Evolutionary conservation across 2,329 filamentous ascomycete genomes (phyloP), one percentile per base, ranked within the genome.

Genomic region (Keithomyces neogunnii): DNA sequence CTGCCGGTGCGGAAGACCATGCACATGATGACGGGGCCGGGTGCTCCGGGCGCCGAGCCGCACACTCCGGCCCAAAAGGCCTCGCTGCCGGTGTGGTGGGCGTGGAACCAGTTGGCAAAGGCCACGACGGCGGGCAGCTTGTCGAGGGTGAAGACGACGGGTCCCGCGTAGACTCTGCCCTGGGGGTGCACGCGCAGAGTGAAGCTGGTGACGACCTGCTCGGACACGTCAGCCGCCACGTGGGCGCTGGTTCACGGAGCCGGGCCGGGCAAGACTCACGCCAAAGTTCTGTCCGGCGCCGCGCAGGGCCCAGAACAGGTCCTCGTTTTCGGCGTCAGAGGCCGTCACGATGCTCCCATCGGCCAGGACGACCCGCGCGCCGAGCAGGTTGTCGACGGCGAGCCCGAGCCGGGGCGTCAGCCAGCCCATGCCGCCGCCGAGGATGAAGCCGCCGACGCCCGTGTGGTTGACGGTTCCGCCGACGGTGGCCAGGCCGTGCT

Each of bases 401-500:
- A 84, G 67, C 0, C 83, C 83, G 49, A 80, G 67, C 33, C 68
- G 66, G 1, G 77, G 75, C 30, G 71, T 75, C 13, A 85, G 65
- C 63, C 76, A 74, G 1, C 82, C 80, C 57, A 79, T 81, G 1
- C 81, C 81, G 29, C 80, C 81, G 1, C 78, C 78, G 1, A 83
- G 62, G 0, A 75, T 73, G 11, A 84, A 66, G 0, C 78, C 82
- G 2, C 78, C 81, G 5, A 85, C 76, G 5, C 82, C 81, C 1
- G 80, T 84, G 55, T 84, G 77, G 42, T 78, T 78, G 8, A 84
- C 78, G 0, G 81, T 82, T 3, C 82, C 82, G 7, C 80, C 81
- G 0, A 83, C 77, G 1, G 79, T 79, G 2, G 79, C 81, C 3
- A 84, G 70, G 0, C 72, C 72, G 57, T 78, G 65, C 46, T 72